Base-by-base conservation (phyloP, 176 grass and related monocot species). In the Aegilops tauschii region DNA sequence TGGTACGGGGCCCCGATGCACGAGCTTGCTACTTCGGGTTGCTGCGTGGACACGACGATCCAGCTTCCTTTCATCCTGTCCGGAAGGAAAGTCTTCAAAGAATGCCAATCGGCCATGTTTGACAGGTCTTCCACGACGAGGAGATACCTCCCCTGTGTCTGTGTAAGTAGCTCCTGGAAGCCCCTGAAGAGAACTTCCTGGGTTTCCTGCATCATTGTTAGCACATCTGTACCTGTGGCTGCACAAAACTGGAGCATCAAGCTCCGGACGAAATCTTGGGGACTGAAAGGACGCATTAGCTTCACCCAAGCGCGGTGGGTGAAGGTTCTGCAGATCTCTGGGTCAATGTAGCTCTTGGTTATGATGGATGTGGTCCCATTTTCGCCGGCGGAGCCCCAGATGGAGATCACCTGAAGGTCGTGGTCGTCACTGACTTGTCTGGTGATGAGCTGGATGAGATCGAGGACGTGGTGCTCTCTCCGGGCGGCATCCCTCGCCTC, bases 61-160 rank as follows among this genome's bases (percentile, higher is more conserved):
- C 62, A 12, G 17, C 90, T 88, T 0, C 86, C 82, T 20, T 86
- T 86, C 7, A 11, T 73, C 36, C 23, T 27, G 44, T 76, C 58
- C 13, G 81, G 76, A 3, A 91, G 69, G 6, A 29, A 76, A 5
- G 36, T 61, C 32, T 32, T 82, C 14, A 92, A 77, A 7, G 25
- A 28, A 17, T 63, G 47, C 86, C 90, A 91, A 31, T 70, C 76
- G 6, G 6, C 17, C 52, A 74, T 42, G 10, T 3, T 66, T 1
- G 63, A 84, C 6, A 84, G 18, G 18, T 76, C 80, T 84, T 91
- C 80, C 47, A 91, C 11, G 30, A 91, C 73, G 11, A 91, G 42
- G 4, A 91, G 25, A 25, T 65, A 65, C 25, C 25, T 29, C 25
- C 12, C 28, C 11, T 65, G 25, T 12, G 9, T 14, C 25, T 64